A percentile compares a stretch with the other conserved stretches of the same genome.
Evolutionary conservation across 1,284 basidiomycete genomes (phyloP).

Genomic region (Anthracocystis panici-leucophaei): DNA sequence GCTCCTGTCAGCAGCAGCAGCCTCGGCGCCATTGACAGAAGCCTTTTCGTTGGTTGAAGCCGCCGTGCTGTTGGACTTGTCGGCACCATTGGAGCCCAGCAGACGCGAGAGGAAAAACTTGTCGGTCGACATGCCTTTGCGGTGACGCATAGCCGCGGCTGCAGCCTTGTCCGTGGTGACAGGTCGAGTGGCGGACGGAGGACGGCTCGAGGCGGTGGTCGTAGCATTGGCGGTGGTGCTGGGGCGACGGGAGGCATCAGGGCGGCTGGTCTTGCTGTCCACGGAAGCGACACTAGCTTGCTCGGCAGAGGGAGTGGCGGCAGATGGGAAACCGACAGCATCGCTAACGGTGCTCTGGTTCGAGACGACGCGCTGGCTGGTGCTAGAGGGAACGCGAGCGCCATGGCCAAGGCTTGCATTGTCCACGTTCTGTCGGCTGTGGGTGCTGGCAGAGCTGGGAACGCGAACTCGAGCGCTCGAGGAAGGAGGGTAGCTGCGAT

Average conservation of each 20-base stretch:
- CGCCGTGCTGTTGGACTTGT: conserved; percentile 10
- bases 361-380: conserved; percentile 29
- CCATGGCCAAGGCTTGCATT: neutral
- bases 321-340: conserved; percentile 40
- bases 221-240: conserved; percentile 7
- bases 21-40: conserved; percentile 14
- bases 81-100: conserved; percentile 35
- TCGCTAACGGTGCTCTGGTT: conserved; percentile 27
- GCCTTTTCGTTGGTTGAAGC: conserved; percentile 3
- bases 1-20: conserved; percentile 17
- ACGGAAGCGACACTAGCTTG: conserved; percentile 9
- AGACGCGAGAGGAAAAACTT: conserved; percentile 61
- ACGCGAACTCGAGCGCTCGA: conserved; percentile 20
- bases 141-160: conserved; percentile 43
- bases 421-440: conserved; percentile 15
- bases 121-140: conserved; percentile 66
- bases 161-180: conserved; percentile 21
- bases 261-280: conserved; percentile 8
- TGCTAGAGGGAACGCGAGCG: conserved; percentile 12
- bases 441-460: conserved; percentile 29
- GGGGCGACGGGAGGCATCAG: conserved; percentile 8
- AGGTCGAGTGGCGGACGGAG: conserved; percentile 19
- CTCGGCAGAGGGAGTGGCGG: conserved; percentile 14
- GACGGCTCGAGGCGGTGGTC: conserved; percentile 12
- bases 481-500: conserved; percentile 6